Base-by-base conservation (phyloP, 495 filamentous ascomycete genomes). In the Daldinia bambusicola region DNA sequence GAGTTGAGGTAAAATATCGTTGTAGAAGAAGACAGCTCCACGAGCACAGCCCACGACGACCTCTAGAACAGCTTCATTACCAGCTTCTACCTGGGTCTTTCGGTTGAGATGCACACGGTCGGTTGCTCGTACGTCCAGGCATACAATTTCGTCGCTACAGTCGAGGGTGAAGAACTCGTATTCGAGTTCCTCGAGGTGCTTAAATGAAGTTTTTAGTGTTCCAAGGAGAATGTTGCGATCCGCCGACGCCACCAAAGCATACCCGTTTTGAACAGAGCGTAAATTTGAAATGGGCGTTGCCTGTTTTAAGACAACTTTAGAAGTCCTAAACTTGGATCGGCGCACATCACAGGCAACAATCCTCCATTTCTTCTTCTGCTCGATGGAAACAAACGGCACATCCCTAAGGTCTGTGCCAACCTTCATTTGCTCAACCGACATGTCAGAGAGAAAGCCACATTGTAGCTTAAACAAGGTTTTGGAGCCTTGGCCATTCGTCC, bases 11-110 rank as follows among this genome's bases (percentile, higher is more conserved):
- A 92, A 66, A 20, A 96, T 75, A 77, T 96, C 90, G 67, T 89
- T 85, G 75, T 96, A 95, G 12, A 95, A 75, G 74, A 92, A 85
- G 32, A 98, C 91, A 36, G 87, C 86, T 38, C 95, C 95, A 36
- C 85, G 84, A 20, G 85, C 82, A 60, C 90, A 89, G 34, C 96
- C 95, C 53, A 97, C 77, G 2, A 86, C 91, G 36, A 99, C 69
- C 72, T 97, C 90, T 51, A 91, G 78, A 43, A 74, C 81, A 60
- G 73, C 80, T 51, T 72, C 71, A 40, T 79, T 75, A 7, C 75
- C 72, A 5, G 31, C 59, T 67, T 58, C 78, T 55, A n/a, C 84
- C 66, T 66, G 82, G 69, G 34, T 86, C 72, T 59, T 76, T 58
- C 48, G 68, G 50, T 69, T 76, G 13, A 77, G 71, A 50, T 77